Base-by-base conservation (phyloP, 345 rosid genomes). In the Odontarrhena argentea region DNA sequence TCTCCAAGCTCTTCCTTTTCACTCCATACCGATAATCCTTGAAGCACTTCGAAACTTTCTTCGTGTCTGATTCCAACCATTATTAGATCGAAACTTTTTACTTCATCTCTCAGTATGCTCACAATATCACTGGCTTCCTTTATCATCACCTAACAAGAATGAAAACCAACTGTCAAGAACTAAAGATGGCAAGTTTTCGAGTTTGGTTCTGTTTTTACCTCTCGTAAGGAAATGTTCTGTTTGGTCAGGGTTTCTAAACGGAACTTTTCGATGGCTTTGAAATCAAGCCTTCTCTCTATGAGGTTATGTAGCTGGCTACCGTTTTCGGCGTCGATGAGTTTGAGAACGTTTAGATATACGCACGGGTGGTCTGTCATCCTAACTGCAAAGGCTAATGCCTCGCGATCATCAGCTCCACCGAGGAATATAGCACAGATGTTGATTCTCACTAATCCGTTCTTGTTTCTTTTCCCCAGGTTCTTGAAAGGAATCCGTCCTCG, bases 381-480 rank as follows among this genome's bases (percentile, higher is more conserved):
- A 3, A 55, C 60, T 4, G 67, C 73, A 7, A 48, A 70, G 1
- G 80, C 80, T 6, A 81, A 46, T 0, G 77, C 50, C 48, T 81
- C 82, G 2, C 81, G 80, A 40, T 81, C 85, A 55, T 81, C 85
- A 0, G 77, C 46, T 12, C 85, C 85, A 7, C 82, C 81, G 1
- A 81, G 18, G n/a, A 81, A 78, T 11, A 78, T 4, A 9, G 68
- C 65, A 3, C 77, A 76, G 1, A 67, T 48, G 7, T 75, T 69
- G 59, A 59, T 58, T 12, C 26, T 47, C 43, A 12, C 14, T 4
- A 36, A 38, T 1, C 8, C 9, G 55, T 56, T 41, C 35, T 34
- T 51, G 8, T 1, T 43, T 2, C 36, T 13, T 3, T 55, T 6
- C 38, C 44, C 65, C 43, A 65, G n/a, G 42, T 57, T 38, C 55